Percentiles rank a stretch among this genome's conserved stretches.
Evolutionary conservation across 2,329 filamentous ascomycete genomes (phyloP).

Genomic region (Hypomyces perniciosus): DNA sequence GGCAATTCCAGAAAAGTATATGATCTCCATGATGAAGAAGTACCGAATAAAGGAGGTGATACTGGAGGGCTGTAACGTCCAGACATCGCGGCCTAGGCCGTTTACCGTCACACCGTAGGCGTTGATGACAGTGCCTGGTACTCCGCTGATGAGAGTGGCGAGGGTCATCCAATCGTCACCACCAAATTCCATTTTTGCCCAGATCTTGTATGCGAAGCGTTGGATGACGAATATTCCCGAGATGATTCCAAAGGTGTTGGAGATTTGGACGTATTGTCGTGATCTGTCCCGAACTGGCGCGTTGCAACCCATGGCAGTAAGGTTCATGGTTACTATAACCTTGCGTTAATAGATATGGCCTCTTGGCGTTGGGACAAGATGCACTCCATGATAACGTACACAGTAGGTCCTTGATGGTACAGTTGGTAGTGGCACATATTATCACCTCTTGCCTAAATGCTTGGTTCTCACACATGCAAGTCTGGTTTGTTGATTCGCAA

Average conservation of each 20-base stretch:
- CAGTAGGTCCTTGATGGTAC: conserved; percentile 26
- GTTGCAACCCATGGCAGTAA: conserved; percentile 17
- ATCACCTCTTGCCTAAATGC: conserved; percentile 21
- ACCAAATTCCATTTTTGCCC: conserved; percentile 28
- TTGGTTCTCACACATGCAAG: conserved; percentile 27
- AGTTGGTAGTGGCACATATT: conserved; percentile 23
- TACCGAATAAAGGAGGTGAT: conserved; percentile 39
- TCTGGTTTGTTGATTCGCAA: conserved; percentile 22
- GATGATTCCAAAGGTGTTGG: conserved; percentile 28
- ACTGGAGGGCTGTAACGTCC: conserved; percentile 36
- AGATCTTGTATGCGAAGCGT: conserved; percentile 34
- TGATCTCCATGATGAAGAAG: conserved; percentile 37
- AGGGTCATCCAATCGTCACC: conserved; percentile 33
- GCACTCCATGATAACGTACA: conserved; percentile 19
- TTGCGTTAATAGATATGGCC: not conserved
- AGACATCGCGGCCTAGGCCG: conserved; percentile 46
- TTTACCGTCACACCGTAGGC: conserved; percentile 27
- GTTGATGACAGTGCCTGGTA: conserved; percentile 25
- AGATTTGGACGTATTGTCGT: conserved; percentile 28
- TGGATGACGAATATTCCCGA: conserved; percentile 36
- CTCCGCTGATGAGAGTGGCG: conserved; percentile 18
- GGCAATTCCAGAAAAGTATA: conserved; percentile 42
- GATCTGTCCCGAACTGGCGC: conserved; percentile 25
- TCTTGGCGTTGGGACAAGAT: not conserved
- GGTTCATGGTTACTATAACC: conserved; percentile 21